Evolutionary conservation across 805 yeast species (phyloP).

Genomic region (Candida patagonica): DNA sequence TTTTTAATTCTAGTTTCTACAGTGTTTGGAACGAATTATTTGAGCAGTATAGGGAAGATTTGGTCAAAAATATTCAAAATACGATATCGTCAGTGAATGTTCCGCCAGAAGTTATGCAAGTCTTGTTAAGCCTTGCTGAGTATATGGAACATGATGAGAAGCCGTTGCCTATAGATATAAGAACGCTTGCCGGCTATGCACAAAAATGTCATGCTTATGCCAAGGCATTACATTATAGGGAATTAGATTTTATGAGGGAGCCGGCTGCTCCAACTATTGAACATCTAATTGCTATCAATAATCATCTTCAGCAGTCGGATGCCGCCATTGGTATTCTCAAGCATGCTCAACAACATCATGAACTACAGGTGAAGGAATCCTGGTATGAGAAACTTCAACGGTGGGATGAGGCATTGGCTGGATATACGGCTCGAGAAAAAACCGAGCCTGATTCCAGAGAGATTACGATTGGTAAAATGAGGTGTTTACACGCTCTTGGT

Average conservation of each 20-base stretch:
- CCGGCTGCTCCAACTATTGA: conserved; percentile 90
- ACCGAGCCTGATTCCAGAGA: conserved; percentile 57
- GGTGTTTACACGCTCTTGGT: conserved; percentile 96
- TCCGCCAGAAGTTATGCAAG: conserved; percentile 93
- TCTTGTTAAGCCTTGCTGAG: conserved; percentile 81
- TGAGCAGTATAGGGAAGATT: conserved; percentile 80
- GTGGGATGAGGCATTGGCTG: conserved; percentile 95
- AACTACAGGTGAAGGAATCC: conserved; percentile 81
- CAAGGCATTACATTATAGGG: conserved; percentile 92
- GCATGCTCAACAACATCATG: conserved; percentile 52
- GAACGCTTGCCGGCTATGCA: conserved; percentile 85
- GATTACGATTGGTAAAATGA: conserved; percentile 93
- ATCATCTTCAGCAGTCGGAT: conserved; percentile 91
- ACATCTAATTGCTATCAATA: conserved; percentile 82
- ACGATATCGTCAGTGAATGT: conserved; percentile 86
- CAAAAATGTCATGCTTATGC: conserved; percentile 96
- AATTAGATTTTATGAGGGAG: conserved; percentile 86
- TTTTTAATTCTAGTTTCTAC: conserved; percentile 90
- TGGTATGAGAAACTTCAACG: conserved; percentile 96
- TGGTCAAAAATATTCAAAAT: conserved; percentile 73
- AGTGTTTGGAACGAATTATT: conserved; percentile 92
- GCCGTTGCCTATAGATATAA: conserved; percentile 83
- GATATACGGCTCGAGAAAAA: conserved; percentile 70
- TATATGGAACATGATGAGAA: conserved; percentile 97
- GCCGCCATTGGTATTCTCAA: conserved; percentile 96